Conservation (phyloP, 768 basidiomycete genomes). For the Porpolomopsis calyptriformis region DNA sequence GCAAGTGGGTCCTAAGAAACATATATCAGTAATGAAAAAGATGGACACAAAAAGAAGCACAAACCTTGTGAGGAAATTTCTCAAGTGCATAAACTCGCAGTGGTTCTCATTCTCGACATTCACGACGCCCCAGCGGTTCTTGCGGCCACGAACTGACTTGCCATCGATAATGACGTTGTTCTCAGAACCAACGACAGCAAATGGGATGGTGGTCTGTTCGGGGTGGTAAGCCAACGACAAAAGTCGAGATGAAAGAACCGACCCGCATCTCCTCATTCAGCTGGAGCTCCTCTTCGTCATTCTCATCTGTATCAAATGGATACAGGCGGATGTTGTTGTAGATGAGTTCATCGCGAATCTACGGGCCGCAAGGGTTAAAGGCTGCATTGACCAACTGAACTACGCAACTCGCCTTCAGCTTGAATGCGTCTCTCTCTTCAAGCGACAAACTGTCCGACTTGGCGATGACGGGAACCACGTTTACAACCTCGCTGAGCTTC, state of each 20-base stretch:
- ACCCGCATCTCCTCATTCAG: constrained; percentile 88
- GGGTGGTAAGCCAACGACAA: constrained; percentile 1
- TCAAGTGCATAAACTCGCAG: constrained; percentile 96
- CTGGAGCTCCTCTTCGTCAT: constrained; percentile 83
- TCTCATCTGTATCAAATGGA: constrained; percentile 95
- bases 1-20: constrained; percentile 72
- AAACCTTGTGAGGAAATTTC: constrained; percentile 90
- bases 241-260: constrained; percentile 9
- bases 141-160: constrained; percentile 87
- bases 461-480: constrained; percentile 98
- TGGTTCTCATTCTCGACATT: constrained; percentile 95
- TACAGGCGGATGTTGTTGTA: constrained; percentile 91
- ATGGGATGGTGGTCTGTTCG: constrained; percentile 86
- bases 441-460: constrained; percentile 91
- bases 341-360: constrained; percentile 90
- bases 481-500: constrained; percentile 97
- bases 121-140: constrained; percentile 97
- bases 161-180: constrained; percentile 92
- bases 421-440: constrained; percentile 89
- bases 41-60: constrained; percentile 14
- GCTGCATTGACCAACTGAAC: background rate
- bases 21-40: background rate
- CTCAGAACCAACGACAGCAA: constrained; percentile 97
- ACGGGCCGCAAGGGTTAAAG: constrained; percentile 9
- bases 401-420: constrained; percentile 56